Percentiles rank a stretch among this genome's conserved stretches.
Evolutionary conservation across 208 protist genomes (phyloP).

Genomic region (Phytomonas francai): DNA sequence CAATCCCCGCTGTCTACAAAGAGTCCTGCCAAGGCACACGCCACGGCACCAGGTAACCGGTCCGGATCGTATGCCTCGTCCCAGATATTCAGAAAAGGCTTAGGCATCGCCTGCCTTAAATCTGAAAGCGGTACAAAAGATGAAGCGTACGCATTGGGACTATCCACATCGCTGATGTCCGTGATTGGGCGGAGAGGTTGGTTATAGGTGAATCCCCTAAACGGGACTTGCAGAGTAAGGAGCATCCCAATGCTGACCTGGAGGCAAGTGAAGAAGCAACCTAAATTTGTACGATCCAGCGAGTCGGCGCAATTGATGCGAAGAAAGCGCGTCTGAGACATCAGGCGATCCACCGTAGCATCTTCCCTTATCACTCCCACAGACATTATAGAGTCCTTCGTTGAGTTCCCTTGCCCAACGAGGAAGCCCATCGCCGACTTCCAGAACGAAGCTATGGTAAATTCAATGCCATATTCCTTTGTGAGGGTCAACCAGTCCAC

Average conservation of each 20-base stretch:
- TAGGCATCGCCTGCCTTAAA: conserved; percentile 29
- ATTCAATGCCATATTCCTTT: conserved; percentile 64
- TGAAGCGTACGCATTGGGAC: conserved; percentile 21
- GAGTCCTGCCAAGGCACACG: conserved; percentile 50
- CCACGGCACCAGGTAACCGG: conserved; percentile 40
- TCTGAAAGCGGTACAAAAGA: conserved; percentile 31
- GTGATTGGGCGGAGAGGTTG: conserved; percentile 38
- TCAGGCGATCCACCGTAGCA: conserved; percentile 34
- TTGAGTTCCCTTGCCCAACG: not conserved
- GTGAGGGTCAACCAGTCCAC: conserved; percentile 81
- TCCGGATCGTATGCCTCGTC: conserved; percentile 49
- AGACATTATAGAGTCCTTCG: conserved; percentile 52
- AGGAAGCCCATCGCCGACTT: conserved; percentile 54
- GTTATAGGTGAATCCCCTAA: conserved; percentile 38
- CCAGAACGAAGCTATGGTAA: conserved; percentile 60
- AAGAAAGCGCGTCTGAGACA: conserved; percentile 72
- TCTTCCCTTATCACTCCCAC: conserved; percentile 46
- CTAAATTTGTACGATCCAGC: conserved; percentile 92
- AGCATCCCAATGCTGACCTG: conserved; percentile 79
- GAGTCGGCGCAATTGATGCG: conserved; percentile 93
- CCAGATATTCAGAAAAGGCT: conserved; percentile 66
- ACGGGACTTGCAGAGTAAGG: conserved; percentile 45
- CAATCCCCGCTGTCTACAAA: conserved; percentile 87
- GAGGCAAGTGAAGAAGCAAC: conserved; percentile 85
- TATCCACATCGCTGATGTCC: conserved; percentile 28